These are phyloP conservation scores for Calonectria pseudoturangicola DNA, from an alignment of 2,329 filamentous ascomycete species.

Conservation along the genomic window DNA sequence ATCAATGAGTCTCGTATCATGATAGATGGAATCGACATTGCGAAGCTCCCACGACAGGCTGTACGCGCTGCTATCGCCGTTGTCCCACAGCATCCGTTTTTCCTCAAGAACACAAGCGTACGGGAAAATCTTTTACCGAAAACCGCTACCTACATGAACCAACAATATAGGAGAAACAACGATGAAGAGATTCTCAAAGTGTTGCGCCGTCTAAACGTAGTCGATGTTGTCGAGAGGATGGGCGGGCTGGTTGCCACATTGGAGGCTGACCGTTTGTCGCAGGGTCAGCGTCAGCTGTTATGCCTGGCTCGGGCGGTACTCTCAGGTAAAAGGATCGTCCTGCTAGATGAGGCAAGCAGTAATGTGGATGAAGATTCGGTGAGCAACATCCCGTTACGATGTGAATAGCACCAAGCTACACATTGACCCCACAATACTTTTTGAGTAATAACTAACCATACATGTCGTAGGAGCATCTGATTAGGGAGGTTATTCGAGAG, in stretches of 20 bases:
- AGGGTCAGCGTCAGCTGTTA: conserved; percentile 68
- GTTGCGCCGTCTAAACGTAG: conserved; percentile 48
- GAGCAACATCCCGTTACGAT: too few species aligned
- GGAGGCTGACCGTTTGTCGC: conserved; percentile 57
- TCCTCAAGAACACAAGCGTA: conserved; percentile 66
- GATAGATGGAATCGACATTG: conserved; percentile 66
- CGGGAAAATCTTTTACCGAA: conserved; percentile 53
- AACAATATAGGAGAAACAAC: not conserved
- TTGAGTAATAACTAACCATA: too few species aligned
- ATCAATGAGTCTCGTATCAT: conserved; percentile 59
- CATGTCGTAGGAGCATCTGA: conserved; percentile 51
- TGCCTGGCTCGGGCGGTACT: conserved; percentile 62
- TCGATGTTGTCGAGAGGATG: conserved; percentile 48
- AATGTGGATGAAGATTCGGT: conserved; percentile 59
- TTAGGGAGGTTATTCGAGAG: conserved; percentile 57
- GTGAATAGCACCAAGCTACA: too few species aligned
- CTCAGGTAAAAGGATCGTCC: conserved; percentile 57
- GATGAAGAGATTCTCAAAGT: conserved; percentile 59
- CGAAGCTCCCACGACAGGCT: conserved; percentile 46
- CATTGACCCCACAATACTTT: too few species aligned
- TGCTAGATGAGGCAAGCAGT: conserved; percentile 62
- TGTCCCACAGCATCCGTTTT: conserved; percentile 60
- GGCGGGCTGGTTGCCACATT: conserved; percentile 63
- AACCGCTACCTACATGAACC: not conserved
- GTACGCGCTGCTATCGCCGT: conserved; percentile 59